These are phyloP conservation scores for Cucurbita pepo DNA, from an alignment of 306 rosid genomes.

Conservation along the genomic window DNA sequence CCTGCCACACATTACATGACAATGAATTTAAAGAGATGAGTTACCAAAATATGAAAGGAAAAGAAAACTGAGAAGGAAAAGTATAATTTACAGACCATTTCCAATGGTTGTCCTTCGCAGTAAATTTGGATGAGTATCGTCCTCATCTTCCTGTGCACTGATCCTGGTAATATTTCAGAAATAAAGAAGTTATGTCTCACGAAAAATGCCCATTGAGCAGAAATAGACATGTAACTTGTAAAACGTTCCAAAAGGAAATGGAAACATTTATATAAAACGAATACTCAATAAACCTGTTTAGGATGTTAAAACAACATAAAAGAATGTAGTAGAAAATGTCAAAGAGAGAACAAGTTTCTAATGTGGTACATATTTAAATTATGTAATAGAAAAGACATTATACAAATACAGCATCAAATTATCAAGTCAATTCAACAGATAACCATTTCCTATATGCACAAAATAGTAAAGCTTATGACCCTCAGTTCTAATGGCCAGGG, in stretches of 20 bases:
- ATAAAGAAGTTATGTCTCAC: background rate
- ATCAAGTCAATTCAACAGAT: background rate
- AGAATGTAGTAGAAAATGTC: background rate
- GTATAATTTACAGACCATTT: slow-evolving; percentile 41
- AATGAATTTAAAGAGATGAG: background rate
- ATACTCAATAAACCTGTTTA: background rate
- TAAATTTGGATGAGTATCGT: slow-evolving; percentile 58
- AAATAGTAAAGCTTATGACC: background rate
- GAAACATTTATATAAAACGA: background rate
- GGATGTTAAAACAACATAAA: background rate
- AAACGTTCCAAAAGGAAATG: background rate
- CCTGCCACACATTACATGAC: slow-evolving; percentile 34
- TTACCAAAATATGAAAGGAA: background rate
- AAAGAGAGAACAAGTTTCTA: background rate
- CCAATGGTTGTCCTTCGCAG: slow-evolving; percentile 85
- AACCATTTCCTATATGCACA: background rate
- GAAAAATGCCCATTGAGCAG: background rate
- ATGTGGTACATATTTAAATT: background rate
- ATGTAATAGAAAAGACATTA: background rate
- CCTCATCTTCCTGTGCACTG: slow-evolving; percentile 97
- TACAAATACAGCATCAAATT: background rate
- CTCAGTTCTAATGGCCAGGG: background rate
- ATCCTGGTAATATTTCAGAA: slow-evolving; percentile 31
- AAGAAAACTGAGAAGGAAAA: slow-evolving; percentile 13
- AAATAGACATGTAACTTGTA: background rate